Base-by-base conservation (phyloP, 192 early-diverging fungal genomes). In the Rhizoclosmatium globosum region DNA sequence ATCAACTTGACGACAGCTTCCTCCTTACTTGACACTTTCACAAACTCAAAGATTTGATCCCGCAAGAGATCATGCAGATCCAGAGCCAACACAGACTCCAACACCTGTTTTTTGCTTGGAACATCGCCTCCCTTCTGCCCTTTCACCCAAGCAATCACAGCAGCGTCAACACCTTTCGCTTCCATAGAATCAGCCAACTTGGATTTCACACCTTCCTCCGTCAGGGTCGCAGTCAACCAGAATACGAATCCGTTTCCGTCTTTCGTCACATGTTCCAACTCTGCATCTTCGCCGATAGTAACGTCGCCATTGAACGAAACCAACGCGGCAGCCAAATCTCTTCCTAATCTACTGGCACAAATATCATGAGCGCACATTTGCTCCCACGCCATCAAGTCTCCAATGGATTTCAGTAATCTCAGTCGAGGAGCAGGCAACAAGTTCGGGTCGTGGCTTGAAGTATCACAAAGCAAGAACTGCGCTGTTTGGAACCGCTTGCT, bases 381-480 rank as follows among this genome's bases (percentile, higher is more conserved):
- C 70, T 88, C 79, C 74, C 80, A 78, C 48, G 84, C 84, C n/a
- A 88, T 74, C 46, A 65, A 41, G 6, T 66, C 73, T 4, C 85
- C 85, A 50, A 82, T 61, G 15, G 57, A 41, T 31, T 66, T 69
- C 7, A 85, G 78, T 9, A 81, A 39, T 17, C 72, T 60, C 21
- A 82, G 58, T 17, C 77, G 77, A 23, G 59, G 67, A 9, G 53
- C 19, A 58, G 76, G 72, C 41, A 82, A 45, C 23, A 76, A 71
- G 64, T 71, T 69, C 31, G 68, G 72, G 38, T 87, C 83, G 79
- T 83, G 82, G 3, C 78, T 74, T 39, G 79, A 78, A 3, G 86
- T 83, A 72, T 89, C 86, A 76, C 84, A 85, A 15, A 89, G 83
- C 76, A 87, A 47, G 47, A 89, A 86, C 75, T 85, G 53, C 19